Evolutionary conservation across 352 stramenopile species (phyloP).

Genomic region (Globisporangium barbulae): DNA sequence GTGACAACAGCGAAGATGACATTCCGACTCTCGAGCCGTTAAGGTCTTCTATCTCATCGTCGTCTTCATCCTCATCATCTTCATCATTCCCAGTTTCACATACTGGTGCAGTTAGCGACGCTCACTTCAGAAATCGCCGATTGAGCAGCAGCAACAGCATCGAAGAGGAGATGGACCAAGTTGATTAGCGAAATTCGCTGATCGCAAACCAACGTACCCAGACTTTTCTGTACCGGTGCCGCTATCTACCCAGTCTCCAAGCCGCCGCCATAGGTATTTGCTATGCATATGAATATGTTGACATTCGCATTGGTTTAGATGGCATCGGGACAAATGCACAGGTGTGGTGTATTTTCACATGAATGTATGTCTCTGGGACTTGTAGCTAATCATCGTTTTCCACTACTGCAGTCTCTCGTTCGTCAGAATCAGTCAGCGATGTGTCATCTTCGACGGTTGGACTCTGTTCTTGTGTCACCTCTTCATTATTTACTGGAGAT

Average conservation of each 20-base stretch:
- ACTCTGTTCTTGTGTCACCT: not conserved
- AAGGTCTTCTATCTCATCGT: conserved; percentile 26
- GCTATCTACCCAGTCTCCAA: not conserved
- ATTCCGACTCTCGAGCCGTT: conserved; percentile 7
- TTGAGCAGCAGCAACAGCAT: conserved; percentile 34
- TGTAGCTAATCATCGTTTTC: not conserved
- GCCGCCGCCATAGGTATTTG: not conserved
- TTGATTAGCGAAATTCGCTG: conserved; percentile 33
- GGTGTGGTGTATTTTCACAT: not conserved
- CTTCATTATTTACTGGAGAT: not conserved
- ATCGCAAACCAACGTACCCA: not conserved
- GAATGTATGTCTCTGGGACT: not conserved
- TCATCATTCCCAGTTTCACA: conserved; percentile 20
- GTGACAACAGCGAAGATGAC: conserved; percentile 8
- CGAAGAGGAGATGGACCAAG: conserved; percentile 62
- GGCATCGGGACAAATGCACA: not conserved
- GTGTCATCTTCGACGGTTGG: not conserved
- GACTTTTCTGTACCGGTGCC: not conserved
- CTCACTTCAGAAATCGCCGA: conserved; percentile 10
- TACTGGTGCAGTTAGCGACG: not conserved
- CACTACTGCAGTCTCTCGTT: not conserved
- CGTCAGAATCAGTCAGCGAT: not conserved
- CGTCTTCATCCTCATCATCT: conserved; percentile 33
- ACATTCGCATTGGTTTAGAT: not conserved
- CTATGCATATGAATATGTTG: conserved; percentile 1